These are phyloP conservation scores for Didymella exigua DNA, from an alignment of 2,329 filamentous ascomycete species.

Conservation along the genomic window DNA sequence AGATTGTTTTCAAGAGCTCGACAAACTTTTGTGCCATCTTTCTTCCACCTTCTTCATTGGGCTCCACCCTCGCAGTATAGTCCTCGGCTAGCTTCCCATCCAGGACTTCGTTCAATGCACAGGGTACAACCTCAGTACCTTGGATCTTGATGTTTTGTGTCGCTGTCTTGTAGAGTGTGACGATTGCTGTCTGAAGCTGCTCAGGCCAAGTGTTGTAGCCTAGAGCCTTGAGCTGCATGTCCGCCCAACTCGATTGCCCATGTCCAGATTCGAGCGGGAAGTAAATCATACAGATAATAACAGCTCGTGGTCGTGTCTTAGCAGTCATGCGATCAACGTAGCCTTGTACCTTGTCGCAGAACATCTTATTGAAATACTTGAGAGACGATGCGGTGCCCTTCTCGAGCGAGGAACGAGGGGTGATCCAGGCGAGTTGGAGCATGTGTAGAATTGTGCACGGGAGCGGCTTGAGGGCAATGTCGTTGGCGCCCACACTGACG, in stretches of 20 bases:
- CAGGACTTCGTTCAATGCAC: constrained; percentile 40
- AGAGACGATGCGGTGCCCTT: constrained; percentile 35
- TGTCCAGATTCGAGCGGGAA: constrained; percentile 40
- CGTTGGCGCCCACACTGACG: constrained; percentile 47
- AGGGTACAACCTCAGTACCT: constrained; percentile 41
- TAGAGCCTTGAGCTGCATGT: constrained; percentile 36
- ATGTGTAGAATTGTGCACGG: constrained; percentile 38
- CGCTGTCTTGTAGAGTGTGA: constrained; percentile 39
- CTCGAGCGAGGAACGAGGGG: constrained; percentile 28
- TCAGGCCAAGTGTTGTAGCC: constrained; percentile 39
- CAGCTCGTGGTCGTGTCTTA: constrained; percentile 40
- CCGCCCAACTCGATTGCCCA: constrained; percentile 43
- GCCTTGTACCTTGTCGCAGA: constrained; percentile 33
- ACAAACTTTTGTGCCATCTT: constrained; percentile 43
- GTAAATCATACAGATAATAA: constrained; percentile 49
- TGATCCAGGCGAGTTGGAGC: constrained; percentile 42
- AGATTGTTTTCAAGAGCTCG: constrained; percentile 18
- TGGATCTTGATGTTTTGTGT: constrained; percentile 35
- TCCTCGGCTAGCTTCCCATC: constrained; percentile 38
- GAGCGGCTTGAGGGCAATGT: constrained; percentile 41
- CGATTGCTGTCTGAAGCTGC: constrained; percentile 43
- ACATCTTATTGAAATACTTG: constrained; percentile 41
- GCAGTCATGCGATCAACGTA: constrained; percentile 36
- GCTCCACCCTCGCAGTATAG: constrained; percentile 47
- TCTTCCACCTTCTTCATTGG: constrained; percentile 39